Conservation (phyloP, 495 filamentous ascomycete species). For the Daldinia childiae region DNA sequence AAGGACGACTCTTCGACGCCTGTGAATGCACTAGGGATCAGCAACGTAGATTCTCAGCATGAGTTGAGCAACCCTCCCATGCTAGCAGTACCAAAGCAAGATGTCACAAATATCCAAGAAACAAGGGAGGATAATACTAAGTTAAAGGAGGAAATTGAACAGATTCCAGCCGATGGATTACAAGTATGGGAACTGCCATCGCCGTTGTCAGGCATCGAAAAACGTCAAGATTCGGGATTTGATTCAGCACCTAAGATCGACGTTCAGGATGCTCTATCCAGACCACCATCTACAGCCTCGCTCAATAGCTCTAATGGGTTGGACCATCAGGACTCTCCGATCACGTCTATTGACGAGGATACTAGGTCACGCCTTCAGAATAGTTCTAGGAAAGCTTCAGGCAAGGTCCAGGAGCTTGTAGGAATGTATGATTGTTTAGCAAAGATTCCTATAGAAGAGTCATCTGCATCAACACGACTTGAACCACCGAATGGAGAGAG, state of each 20-base stretch:
- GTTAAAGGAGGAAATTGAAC: not conserved
- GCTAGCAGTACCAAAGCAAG: not conserved
- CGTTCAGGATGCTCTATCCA: constrained; percentile 43
- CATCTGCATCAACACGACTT: constrained; percentile 27
- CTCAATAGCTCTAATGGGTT: constrained; percentile 53
- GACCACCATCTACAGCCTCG: constrained; percentile 53
- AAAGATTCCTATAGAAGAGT: constrained; percentile 49
- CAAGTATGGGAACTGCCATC: constrained; percentile 9
- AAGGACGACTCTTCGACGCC: constrained; percentile 1
- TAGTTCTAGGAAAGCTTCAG: constrained; percentile 43
- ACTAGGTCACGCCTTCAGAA: constrained; percentile 44
- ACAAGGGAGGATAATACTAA: not conserved
- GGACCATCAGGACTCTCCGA: constrained; percentile 57
- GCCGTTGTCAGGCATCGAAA: not conserved
- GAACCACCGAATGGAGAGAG: constrained; percentile 18
- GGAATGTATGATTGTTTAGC: constrained; percentile 58
- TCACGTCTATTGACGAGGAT: constrained; percentile 65
- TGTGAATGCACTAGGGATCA: constrained; percentile 8
- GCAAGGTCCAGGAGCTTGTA: constrained; percentile 60
- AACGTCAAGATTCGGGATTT: constrained; percentile 6
- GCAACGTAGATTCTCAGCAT: not conserved
- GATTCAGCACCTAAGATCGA: constrained; percentile 21
- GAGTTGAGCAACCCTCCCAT: not conserved
- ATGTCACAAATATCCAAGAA: not conserved
- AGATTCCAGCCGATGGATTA: not conserved